Evolutionary conservation across 2,329 filamentous ascomycete genomes (phyloP).

Genomic region (Microdochium paspali): DNA sequence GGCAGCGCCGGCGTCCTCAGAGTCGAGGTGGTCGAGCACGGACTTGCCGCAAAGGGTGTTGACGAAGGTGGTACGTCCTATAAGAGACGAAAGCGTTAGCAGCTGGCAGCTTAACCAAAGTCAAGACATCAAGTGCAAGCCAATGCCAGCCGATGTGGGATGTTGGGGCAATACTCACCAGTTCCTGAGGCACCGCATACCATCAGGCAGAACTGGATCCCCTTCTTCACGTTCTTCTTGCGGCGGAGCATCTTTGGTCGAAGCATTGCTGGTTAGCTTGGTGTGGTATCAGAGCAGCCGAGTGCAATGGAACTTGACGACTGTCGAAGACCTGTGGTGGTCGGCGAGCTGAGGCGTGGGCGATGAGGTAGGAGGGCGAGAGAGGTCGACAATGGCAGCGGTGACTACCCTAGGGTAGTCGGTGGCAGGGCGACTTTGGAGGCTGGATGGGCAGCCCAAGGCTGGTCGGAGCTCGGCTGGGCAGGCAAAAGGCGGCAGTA

Average conservation of each 20-base stretch:
- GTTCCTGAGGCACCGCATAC: conserved; percentile 98
- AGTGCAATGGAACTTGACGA: no score
- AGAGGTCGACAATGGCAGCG: neutral
- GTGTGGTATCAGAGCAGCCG: neutral
- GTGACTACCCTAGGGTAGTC: neutral
- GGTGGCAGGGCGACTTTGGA: neutral
- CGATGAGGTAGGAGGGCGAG: neutral
- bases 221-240: conserved; percentile 99
- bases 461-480: neutral
- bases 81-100: conserved; percentile 7
- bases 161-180: conserved; percentile 48
- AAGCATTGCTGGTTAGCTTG: neutral
- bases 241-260: conserved; percentile 86
- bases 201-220: conserved; percentile 99
- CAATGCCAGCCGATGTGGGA: no score
- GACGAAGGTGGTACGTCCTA: conserved; percentile 96
- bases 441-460: neutral
- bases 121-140: conserved; percentile 1
- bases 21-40: conserved; percentile 85
- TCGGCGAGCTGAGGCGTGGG: neutral
- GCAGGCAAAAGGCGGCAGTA: neutral
- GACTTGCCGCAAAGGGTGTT: conserved; percentile 97
- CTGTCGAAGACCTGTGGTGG: no score
- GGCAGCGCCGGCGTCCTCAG: conserved; percentile 79
- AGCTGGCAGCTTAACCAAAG: conserved; percentile 1